Evolutionary conservation across 306 rosid genomes (phyloP).

Genomic region (Cucurbita pepo): DNA sequence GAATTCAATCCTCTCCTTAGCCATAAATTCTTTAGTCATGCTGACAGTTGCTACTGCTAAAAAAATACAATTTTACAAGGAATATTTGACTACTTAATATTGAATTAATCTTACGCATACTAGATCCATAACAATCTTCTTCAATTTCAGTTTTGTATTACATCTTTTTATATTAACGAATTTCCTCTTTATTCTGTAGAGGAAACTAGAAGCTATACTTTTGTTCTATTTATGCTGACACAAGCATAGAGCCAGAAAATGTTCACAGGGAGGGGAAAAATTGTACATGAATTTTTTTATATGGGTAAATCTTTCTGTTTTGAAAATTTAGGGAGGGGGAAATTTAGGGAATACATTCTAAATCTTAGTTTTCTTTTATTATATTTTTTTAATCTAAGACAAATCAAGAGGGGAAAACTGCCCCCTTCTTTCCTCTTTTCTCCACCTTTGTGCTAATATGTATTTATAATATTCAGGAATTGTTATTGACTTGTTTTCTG

Average conservation of each 20-base stretch:
- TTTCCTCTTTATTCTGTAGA: neutral
- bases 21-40: neutral
- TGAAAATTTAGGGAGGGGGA: neutral
- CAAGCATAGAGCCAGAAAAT: neutral
- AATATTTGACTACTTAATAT: neutral
- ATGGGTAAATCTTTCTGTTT: neutral
- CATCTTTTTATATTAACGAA: neutral
- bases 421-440: neutral
- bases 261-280: neutral
- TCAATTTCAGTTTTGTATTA: neutral
- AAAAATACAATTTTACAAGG: neutral
- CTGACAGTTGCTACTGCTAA: neutral
- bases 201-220: neutral
- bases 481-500: slow-evolving; percentile 65
- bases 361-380: neutral
- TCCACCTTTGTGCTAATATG: neutral
- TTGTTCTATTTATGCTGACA: neutral
- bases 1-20: neutral
- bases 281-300: neutral
- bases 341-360: neutral
- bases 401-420: neutral
- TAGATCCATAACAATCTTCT: neutral
- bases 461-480: slow-evolving; percentile 35
- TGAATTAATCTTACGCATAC: neutral
- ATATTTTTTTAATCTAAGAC: neutral